phyloP scores from a whole-genome alignment of 768 basidiomycete species.

The Pleurotus sapidus region DNA sequence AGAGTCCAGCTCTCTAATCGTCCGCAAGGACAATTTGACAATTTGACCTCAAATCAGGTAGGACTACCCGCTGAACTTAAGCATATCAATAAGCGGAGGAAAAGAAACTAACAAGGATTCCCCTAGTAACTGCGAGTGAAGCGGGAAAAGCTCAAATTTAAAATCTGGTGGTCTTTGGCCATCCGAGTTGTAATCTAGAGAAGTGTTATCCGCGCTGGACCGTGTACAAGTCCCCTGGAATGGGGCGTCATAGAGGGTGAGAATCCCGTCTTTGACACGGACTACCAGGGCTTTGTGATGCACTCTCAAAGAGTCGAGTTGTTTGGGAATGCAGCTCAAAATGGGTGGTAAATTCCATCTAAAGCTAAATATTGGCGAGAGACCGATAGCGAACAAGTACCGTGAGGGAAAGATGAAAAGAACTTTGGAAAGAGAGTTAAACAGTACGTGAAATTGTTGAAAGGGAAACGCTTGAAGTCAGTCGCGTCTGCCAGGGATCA shows the following conservation, averaged over 20 bases:
- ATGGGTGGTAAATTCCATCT: no score
- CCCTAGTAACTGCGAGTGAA: constrained; percentile 86
- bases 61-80: constrained; percentile 85
- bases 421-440: no score
- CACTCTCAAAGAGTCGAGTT: no score
- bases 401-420: no score
- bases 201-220: neutral
- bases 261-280: constrained; percentile 36
- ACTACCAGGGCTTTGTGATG: no score
- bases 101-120: constrained; percentile 89
- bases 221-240: neutral
- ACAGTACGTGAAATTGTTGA: no score
- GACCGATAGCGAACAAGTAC: no score
- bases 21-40: neutral
- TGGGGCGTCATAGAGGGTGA: neutral
- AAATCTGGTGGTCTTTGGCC: neutral
- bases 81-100: constrained; percentile 88
- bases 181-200: neutral
- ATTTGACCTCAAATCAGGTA: constrained; percentile 75
- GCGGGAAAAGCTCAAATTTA: constrained; percentile 79
- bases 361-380: no score
- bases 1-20: no score
- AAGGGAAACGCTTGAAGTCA: no score
- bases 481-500: no score
- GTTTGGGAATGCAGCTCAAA: no score